Evolutionary conservation across 1,139 yeast species (phyloP).

Genomic region (Taiozyma sp.): DNA sequence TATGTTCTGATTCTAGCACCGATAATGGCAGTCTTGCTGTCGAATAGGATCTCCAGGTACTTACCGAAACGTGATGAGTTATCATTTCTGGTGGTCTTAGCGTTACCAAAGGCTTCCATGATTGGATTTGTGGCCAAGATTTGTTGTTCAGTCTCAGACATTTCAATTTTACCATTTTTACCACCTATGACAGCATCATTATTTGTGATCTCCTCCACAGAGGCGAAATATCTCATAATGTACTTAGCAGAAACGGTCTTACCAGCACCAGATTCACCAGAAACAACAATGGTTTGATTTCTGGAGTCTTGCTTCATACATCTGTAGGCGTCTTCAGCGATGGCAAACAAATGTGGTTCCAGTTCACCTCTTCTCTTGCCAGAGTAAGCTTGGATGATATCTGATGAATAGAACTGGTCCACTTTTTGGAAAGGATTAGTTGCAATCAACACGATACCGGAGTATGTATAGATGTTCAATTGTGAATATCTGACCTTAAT

Average conservation of each 20-base stretch:
- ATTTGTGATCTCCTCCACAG: constrained; percentile 69
- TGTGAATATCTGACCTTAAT: constrained; percentile 86
- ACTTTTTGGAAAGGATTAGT: constrained; percentile 93
- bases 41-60: constrained; percentile 86
- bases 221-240: constrained; percentile 96
- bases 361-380: constrained; percentile 90
- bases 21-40: constrained; percentile 67
- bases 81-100: constrained; percentile 95
- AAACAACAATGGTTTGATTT: constrained; percentile 94
- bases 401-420: constrained; percentile 87
- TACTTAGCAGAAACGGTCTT: constrained; percentile 96
- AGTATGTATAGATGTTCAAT: constrained; percentile 88
- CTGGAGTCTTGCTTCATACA: constrained; percentile 82
- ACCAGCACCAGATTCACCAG: constrained; percentile 99
- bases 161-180: constrained; percentile 44
- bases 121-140: constrained; percentile 97
- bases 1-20: constrained; percentile 96
- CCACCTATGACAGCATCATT: constrained; percentile 27
- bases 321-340: constrained; percentile 97
- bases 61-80: constrained; percentile 97
- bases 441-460: constrained; percentile 96
- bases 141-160: constrained; percentile 91
- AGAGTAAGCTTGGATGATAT: constrained; percentile 90
- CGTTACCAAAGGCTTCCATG: constrained; percentile 98
- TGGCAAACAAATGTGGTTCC: constrained; percentile 96